Conservation (phyloP, 768 basidiomycete species). For the Suillus tomentosus region DNA sequence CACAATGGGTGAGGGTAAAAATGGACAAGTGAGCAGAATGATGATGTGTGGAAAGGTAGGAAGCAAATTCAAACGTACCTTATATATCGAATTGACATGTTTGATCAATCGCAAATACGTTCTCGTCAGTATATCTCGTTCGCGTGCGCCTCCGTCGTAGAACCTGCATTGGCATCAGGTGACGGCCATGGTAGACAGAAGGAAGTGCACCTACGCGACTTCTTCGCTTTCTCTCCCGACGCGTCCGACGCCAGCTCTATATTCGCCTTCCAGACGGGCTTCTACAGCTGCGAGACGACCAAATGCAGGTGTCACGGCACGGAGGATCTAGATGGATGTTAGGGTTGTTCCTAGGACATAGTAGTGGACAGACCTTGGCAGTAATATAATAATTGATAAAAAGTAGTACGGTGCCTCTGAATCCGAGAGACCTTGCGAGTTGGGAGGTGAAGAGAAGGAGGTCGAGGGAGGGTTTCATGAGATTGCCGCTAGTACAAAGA, state of each 20-base stretch:
- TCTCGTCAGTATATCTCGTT: slow-evolving; percentile 76
- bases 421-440: slow-evolving; percentile 81
- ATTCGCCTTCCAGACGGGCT: slow-evolving; percentile 88
- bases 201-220: slow-evolving; percentile 64
- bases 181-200: not conserved
- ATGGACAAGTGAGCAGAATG: not conserved
- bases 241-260: slow-evolving; percentile 81
- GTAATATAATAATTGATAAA: slow-evolving; percentile 89
- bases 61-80: slow-evolving; percentile 43
- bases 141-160: slow-evolving; percentile 85
- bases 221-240: slow-evolving; percentile 91
- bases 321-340: slow-evolving; percentile 50
- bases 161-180: slow-evolving; percentile 51
- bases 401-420: slow-evolving; percentile 78
- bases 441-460: slow-evolving; percentile 91
- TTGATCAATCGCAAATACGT: slow-evolving; percentile 82
- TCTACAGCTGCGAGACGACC: slow-evolving; percentile 87
- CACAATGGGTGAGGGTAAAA: not conserved
- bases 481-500: slow-evolving; percentile 66
- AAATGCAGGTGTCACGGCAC: slow-evolving; percentile 89
- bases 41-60: not conserved
- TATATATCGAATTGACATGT: slow-evolving; percentile 92
- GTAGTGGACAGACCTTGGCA: slow-evolving; percentile 39
- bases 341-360: not conserved
- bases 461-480: slow-evolving; percentile 91